Evolutionary conservation across 257 asterid species (phyloP).

Genomic region (Prunella vulgaris): DNA sequence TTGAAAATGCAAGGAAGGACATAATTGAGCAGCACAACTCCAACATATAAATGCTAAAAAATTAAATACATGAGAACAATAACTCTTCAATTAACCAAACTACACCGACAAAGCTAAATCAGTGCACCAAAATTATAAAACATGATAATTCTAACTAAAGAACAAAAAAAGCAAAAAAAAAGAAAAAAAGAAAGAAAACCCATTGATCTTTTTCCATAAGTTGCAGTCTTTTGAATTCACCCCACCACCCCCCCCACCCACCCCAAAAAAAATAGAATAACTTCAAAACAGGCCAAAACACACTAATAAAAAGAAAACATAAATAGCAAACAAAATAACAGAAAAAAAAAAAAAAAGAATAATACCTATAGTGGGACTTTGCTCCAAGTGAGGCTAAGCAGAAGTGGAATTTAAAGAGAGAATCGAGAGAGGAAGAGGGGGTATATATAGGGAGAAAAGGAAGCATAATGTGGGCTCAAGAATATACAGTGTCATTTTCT

Average conservation of each 20-base stretch:
- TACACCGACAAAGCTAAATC: not conserved
- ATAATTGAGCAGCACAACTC: not conserved
- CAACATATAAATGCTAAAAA: not conserved
- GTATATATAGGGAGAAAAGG: conserved; percentile 16
- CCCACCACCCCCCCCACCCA: not conserved
- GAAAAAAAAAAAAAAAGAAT: not conserved
- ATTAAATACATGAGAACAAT: not conserved
- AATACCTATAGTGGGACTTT: conserved; percentile 24
- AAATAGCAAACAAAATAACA: not conserved
- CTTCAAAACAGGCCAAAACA: not conserved
- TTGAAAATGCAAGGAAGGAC: not conserved
- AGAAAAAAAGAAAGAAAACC: conserved; percentile 7
- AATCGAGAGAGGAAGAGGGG: conserved; percentile 1
- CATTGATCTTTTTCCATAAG: conserved; percentile 3
- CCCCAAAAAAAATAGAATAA: not conserved
- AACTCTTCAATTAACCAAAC: not conserved
- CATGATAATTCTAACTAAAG: conserved; percentile 3
- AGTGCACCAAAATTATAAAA: conserved; percentile 10
- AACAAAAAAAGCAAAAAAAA: not conserved
- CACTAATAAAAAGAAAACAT: not conserved
- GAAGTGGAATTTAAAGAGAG: conserved; percentile 30
- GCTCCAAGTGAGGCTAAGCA: conserved; percentile 16
- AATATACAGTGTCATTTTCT: conserved; percentile 28
- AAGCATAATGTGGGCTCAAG: conserved; percentile 25
- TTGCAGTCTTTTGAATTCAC: not conserved